These are phyloP conservation scores for Isabelozyma heimii DNA, from an alignment of 805 yeast genomes.

Conservation along the genomic window DNA sequence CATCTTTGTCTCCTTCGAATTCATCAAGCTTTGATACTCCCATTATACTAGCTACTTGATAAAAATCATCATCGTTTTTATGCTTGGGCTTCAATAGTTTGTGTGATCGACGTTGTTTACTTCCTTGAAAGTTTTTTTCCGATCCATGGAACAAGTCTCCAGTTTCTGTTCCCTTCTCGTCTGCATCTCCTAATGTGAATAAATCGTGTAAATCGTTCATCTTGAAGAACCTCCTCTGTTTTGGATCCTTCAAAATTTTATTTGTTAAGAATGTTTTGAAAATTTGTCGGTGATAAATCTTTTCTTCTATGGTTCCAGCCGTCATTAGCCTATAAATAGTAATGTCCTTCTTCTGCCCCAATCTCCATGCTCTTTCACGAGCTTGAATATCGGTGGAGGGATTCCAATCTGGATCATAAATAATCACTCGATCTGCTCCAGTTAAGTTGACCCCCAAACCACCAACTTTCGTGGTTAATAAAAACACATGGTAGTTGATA, in stretches of 20 bases:
- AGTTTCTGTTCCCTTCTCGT: constrained; percentile 64
- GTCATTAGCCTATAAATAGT: constrained; percentile 88
- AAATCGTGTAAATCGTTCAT: constrained; percentile 88
- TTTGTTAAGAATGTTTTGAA: constrained; percentile 93
- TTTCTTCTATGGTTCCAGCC: constrained; percentile 94
- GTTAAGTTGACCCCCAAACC: constrained; percentile 93
- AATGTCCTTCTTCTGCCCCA: constrained; percentile 92
- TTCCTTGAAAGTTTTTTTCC: constrained; percentile 36
- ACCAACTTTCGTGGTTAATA: constrained; percentile 92
- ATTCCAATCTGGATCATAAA: constrained; percentile 98
- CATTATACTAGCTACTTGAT: constrained; percentile 55
- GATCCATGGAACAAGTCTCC: constrained; percentile 58
- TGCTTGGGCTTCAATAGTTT: constrained; percentile 24
- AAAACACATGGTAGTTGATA: constrained; percentile 57
- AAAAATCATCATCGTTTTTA: constrained; percentile 62
- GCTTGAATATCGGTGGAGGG: constrained; percentile 98
- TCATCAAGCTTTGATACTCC: constrained; percentile 77
- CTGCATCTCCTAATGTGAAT: constrained; percentile 78
- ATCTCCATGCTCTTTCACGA: constrained; percentile 93
- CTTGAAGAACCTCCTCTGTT: constrained; percentile 89
- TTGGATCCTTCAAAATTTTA: constrained; percentile 92
- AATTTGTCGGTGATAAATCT: constrained; percentile 93
- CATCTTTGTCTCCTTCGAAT: constrained; percentile 51
- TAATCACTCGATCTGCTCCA: constrained; percentile 92
- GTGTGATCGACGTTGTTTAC: constrained; percentile 29